These are phyloP conservation scores for Saccharomycopsis hybrid DNA, from an alignment of 1,139 yeast genomes.

Conservation along the genomic window DNA sequence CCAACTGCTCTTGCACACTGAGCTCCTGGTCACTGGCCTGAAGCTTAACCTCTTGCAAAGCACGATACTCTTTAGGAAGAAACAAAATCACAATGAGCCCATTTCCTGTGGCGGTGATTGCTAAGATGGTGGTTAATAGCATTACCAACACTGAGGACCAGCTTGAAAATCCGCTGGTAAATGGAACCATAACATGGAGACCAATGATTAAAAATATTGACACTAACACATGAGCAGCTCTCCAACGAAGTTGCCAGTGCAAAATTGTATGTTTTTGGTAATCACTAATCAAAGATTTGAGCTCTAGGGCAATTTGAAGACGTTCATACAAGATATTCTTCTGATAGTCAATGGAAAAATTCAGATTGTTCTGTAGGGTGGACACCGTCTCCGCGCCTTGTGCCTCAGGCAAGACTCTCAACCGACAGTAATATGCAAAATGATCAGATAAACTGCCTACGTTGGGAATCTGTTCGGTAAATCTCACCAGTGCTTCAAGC, in stretches of 20 bases:
- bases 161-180: constrained; percentile 49
- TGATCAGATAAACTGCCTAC: constrained; percentile 86
- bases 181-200: constrained; percentile 51
- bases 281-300: constrained; percentile 45
- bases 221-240: constrained; percentile 55
- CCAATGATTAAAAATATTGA: constrained; percentile 48
- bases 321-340: constrained; percentile 22
- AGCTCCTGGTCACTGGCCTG: constrained; percentile 46
- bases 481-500: constrained; percentile 56
- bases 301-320: constrained; percentile 45
- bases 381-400: not conserved
- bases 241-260: constrained; percentile 43
- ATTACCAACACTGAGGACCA: constrained; percentile 58
- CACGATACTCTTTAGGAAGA: constrained; percentile 73
- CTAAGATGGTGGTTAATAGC: constrained; percentile 43
- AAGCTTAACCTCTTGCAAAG: constrained; percentile 58
- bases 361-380: no score
- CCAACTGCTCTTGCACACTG: constrained; percentile 1
- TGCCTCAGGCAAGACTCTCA: constrained; percentile 27
- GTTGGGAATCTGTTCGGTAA: constrained; percentile 60
- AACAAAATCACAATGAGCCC: constrained; percentile 77
- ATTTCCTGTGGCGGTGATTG: constrained; percentile 63
- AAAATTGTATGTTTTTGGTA: constrained; percentile 46
- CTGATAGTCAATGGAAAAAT: no score
- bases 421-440: constrained; percentile 72